Base-by-base conservation (phyloP, 345 rosid species). In the Clarkia xantiana region DNA sequence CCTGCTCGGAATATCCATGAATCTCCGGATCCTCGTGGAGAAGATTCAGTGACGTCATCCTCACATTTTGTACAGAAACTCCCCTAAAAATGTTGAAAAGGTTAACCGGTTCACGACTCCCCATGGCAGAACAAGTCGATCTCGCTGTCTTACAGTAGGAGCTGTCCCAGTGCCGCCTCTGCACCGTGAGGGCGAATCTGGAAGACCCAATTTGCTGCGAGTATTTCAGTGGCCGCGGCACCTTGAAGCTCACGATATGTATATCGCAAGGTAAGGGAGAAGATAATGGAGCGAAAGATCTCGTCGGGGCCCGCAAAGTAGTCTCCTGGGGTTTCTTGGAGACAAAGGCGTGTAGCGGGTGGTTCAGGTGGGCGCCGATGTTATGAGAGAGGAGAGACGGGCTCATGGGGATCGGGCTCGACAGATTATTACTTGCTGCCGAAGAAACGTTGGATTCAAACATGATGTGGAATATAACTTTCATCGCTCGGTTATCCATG, bases 341-440 rank as follows among this genome's bases (percentile, higher is more conserved):
- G 40, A 91, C 61, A 64, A 81, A 91, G 47, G 81, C 70, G 49
- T 79, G 82, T 39, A 86, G 57, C 16, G 98, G 98, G 58, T 86
- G 74, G 75, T 91, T 84, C 70, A 91, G 62, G 61, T 72, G 95
- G 36, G 87, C 78, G 56, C 90, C 80, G 29, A 77, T 52, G 19
- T 56, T 52, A 65, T 82, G 96, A 15, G 99, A 87, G 19, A 91
- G 83, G 62, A 87, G 82, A 10, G 96, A 91, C 0, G 95, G 96
- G 58, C 72, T 81, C 57, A 56, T 69, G 1, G 96, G 89, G 50
- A 51, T 63, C 34, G 75, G 45, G 48, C 67, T 67, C 16, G 81
- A 73, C 23, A 65, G 60, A 14, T 73, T 62, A 55, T 60, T 66
- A 29, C 36, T 29, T 20, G 74, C 45, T 2, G 78, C n/a, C 3